Evolutionary conservation across 176 grass and related monocot genomes (phyloP).

Genomic region (Zea luxurians): DNA sequence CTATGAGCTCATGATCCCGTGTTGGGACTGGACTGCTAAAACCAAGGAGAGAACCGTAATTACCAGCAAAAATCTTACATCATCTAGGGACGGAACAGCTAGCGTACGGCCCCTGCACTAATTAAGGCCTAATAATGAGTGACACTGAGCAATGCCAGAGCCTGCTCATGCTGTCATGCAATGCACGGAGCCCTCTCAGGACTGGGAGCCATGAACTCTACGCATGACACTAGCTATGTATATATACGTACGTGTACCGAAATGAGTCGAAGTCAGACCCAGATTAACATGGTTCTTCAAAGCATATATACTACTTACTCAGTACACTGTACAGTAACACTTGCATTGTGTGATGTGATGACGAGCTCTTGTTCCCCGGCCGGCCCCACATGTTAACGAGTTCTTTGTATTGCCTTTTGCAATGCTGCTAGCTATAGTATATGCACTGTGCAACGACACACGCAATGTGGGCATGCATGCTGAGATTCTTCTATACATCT

Average conservation of each 20-base stretch:
- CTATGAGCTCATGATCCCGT: not conserved
- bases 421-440: not conserved
- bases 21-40: constrained; percentile 7
- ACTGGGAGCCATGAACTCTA: no score
- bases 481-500: constrained; percentile 14
- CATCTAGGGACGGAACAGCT: constrained; percentile 6
- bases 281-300: not conserved
- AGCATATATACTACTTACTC: not conserved
- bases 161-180: not conserved
- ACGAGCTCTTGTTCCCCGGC: not conserved
- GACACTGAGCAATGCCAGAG: constrained; percentile 35
- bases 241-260: not conserved
- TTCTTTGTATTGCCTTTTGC: not conserved
- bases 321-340: not conserved
- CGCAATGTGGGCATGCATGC: constrained; percentile 16
- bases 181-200: no score
- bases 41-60: constrained; percentile 2
- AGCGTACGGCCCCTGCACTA: constrained; percentile 1
- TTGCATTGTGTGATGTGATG: not conserved
- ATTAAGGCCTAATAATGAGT: constrained; percentile 35
- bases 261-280: not conserved
- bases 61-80: constrained; percentile 27
- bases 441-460: not conserved
- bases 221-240: no score
- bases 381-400: not conserved